Conservation (phyloP, 2,329 filamentous ascomycete genomes). For the Cyanodermella asteris region DNA sequence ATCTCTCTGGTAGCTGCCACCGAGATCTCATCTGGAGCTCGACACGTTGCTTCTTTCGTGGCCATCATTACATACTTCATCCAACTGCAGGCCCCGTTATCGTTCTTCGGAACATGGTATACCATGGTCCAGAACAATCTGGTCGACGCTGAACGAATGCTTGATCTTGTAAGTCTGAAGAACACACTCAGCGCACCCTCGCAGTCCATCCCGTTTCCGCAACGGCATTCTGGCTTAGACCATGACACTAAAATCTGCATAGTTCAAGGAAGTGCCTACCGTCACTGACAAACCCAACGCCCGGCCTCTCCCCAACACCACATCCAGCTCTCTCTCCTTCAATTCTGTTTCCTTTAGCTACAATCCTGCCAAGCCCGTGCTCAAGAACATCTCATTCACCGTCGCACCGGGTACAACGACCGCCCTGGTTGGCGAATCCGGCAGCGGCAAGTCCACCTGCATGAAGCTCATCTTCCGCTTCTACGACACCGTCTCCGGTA, state of each 20-base stretch:
- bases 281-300: slow-evolving; percentile 31
- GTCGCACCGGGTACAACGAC: slow-evolving; percentile 27
- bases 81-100: slow-evolving; percentile 47
- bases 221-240: too few species aligned
- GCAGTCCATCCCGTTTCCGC: too few species aligned
- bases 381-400: slow-evolving; percentile 26
- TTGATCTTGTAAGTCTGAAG: slow-evolving; percentile 30
- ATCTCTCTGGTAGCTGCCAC: slow-evolving; percentile 48
- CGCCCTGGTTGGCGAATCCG: slow-evolving; percentile 34
- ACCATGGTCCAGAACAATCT: slow-evolving; percentile 35
- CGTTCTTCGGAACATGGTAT: slow-evolving; percentile 43
- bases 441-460: slow-evolving; percentile 35
- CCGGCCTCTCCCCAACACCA: slow-evolving; percentile 26
- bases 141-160: slow-evolving; percentile 36
- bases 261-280: slow-evolving; percentile 23
- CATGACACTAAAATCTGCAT: too few species aligned
- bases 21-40: slow-evolving; percentile 39
- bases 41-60: slow-evolving; percentile 45
- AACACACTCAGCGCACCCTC: too few species aligned
- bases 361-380: slow-evolving; percentile 24
- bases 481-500: slow-evolving; percentile 28
- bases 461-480: slow-evolving; percentile 32
- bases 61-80: slow-evolving; percentile 54
- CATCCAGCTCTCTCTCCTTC: slow-evolving; percentile 34
- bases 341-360: slow-evolving; percentile 32